These are phyloP conservation scores for Anthoceros angustus DNA, from an alignment of 225 moss, liverwort and hornwort genomes.

Conservation along the genomic window DNA sequence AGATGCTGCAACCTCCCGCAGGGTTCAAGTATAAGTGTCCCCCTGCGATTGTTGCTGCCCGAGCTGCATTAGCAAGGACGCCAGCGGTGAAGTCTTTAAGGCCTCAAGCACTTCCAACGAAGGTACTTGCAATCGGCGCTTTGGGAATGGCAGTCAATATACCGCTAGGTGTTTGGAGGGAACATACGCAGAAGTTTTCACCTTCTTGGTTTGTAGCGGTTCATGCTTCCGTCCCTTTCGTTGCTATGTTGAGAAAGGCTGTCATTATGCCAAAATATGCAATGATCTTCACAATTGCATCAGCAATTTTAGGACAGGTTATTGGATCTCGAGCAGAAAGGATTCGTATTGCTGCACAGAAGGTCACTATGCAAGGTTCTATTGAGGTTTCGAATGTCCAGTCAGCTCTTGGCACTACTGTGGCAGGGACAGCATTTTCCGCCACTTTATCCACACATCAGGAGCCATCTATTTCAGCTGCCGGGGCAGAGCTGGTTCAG, in stretches of 20 bases:
- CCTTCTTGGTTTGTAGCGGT: constrained; percentile 93
- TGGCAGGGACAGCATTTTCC: not conserved
- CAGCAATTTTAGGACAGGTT: constrained; percentile 83
- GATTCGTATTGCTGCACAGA: constrained; percentile 32
- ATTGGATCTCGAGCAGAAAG: constrained; percentile 87
- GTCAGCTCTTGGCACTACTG: not conserved
- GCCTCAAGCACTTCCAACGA: constrained; percentile 80
- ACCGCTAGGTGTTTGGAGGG: constrained; percentile 80
- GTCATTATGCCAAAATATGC: constrained; percentile 98
- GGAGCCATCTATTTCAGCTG: too few species aligned
- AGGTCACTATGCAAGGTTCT: not conserved
- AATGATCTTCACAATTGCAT: constrained; percentile 79
- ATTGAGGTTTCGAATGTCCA: not conserved
- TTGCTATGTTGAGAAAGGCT: constrained; percentile 93
- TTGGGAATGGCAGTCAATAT: constrained; percentile 88
- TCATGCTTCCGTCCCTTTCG: constrained; percentile 88
- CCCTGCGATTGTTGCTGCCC: constrained; percentile 80
- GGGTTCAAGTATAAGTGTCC: constrained; percentile 85
- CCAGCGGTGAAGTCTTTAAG: constrained; percentile 61
- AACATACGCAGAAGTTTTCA: constrained; percentile 88
- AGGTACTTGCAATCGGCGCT: constrained; percentile 78
- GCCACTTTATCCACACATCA: not conserved
- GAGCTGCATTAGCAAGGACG: constrained; percentile 65
- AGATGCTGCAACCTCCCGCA: constrained; percentile 38
- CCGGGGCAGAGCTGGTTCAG: too few species aligned